Evolutionary conservation across 1,139 yeast genomes (phyloP), one percentile per base, ranked within the genome.

Genomic region (Blastobotrys capitulatus): DNA sequence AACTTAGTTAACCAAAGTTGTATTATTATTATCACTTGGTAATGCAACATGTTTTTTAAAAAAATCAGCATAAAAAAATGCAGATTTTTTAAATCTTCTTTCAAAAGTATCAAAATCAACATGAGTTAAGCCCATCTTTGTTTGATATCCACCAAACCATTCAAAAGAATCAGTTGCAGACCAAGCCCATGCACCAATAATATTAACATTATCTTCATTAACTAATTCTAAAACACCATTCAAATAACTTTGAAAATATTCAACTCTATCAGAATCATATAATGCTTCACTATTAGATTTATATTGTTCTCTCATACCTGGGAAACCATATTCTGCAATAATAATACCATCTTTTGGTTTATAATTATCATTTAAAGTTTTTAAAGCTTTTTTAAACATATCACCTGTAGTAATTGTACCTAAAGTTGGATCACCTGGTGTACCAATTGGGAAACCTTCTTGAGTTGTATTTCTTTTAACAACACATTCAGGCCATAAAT

Each of bases 161-260:
- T 68, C 71, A 64, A 67, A 66, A 51, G 67, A 64, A 53, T 69
- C 73, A 16, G 63, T 59, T 46, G 63, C 61, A 4, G 68, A 57
- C 73, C 73, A 69, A 3, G 68, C 68, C 41, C 64, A 55, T 7
- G 68, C 65, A 2, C 70, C 70, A 18, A 59, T 51, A 22, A 69
- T 57, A 5, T 63, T 50, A 19, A 68, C 64, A 7, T 55, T 54
- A 47, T 68, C 72, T 31, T 55, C 48, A 29, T 50, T 42, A 19
- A 53, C 52, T 38, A 60, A 52, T 36, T 66, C 57, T 42, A 69
- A 57, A 12, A 65, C 59, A 6, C 65, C 60, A 32, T 65, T 59
- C 55, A 67, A 47, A 52, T 60, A 69, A 13, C 61, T 56, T 38
- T 63, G 53, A 49, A 59, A 68, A 56, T 69, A 69, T 13, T 60